A percentile compares a stretch with the other conserved stretches of the same genome.
Evolutionary conservation across 495 filamentous ascomycete species (phyloP).

Genomic region (Hyaloscypha finlandica): DNA sequence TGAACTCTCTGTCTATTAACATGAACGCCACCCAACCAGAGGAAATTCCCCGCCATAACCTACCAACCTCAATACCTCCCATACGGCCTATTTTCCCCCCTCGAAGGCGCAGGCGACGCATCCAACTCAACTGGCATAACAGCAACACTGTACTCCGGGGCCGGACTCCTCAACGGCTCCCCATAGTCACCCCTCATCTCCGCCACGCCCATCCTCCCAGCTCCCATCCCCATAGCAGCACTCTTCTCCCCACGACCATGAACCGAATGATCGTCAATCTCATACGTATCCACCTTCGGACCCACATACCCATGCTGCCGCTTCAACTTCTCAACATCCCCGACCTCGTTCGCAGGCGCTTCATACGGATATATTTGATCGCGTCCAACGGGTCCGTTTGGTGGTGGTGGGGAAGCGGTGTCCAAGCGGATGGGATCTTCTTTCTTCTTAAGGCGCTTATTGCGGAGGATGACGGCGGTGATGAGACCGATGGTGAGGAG

Average conservation of each 20-base stretch:
- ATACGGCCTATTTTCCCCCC: neutral
- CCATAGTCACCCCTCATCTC: neutral
- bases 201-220: neutral
- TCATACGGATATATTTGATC: conserved; percentile 28
- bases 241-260: neutral
- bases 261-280: conserved; percentile 20
- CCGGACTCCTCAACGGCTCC: conserved; percentile 1
- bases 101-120: neutral
- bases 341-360: conserved; percentile 10
- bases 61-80: neutral
- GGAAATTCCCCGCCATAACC: neutral
- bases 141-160: neutral
- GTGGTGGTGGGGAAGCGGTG: conserved; percentile 4
- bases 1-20: neutral
- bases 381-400: conserved; percentile 26
- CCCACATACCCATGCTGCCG: conserved; percentile 9
- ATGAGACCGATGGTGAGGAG: neutral
- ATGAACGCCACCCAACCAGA: neutral
- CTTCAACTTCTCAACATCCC: neutral
- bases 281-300: conserved; percentile 23
- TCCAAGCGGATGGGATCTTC: conserved; percentile 8
- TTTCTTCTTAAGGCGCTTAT: neutral
- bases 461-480: conserved; percentile 15
- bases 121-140: conserved; percentile 9
- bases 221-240: neutral